Percentiles rank a stretch among this genome's conserved stretches.
Conservation (phyloP, 2,329 filamentous ascomycete species). For the Paracorniculantispora psalliotae region DNA sequence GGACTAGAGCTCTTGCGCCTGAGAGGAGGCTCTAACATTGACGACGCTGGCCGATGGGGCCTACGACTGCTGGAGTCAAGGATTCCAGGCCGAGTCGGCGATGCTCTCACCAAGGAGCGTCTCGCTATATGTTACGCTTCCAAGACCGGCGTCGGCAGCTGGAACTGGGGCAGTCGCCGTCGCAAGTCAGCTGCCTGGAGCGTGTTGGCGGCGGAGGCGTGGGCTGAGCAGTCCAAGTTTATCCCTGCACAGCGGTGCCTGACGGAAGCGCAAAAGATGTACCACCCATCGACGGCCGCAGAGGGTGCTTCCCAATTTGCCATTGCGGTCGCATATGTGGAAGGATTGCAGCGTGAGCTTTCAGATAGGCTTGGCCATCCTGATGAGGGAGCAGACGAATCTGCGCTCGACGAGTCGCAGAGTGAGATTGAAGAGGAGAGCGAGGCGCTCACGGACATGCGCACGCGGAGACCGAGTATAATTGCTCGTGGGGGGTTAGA, state of each 20-base stretch:
- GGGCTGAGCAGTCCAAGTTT: constrained; percentile 72
- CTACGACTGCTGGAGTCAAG: constrained; percentile 73
- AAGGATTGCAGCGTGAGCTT: constrained; percentile 45
- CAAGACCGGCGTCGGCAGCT: constrained; percentile 61
- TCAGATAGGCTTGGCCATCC: constrained; percentile 40
- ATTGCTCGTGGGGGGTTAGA: constrained; percentile 43
- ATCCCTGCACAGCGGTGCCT: constrained; percentile 75
- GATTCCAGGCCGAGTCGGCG: constrained; percentile 68
- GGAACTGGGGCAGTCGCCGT: constrained; percentile 64
- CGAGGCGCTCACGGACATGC: constrained; percentile 45
- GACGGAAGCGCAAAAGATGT: constrained; percentile 58
- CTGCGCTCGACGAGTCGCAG: constrained; percentile 30
- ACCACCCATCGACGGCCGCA: constrained; percentile 44
- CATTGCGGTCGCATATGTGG: constrained; percentile 47
- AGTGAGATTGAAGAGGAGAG: constrained; percentile 44
- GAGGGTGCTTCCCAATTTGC: constrained; percentile 49
- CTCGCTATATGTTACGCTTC: constrained; percentile 79
- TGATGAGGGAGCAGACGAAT: constrained; percentile 22
- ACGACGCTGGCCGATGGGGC: constrained; percentile 84
- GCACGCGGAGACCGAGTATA: constrained; percentile 48
- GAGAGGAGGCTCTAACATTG: constrained; percentile 72
- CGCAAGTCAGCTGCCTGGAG: constrained; percentile 90
- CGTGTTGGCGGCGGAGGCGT: constrained; percentile 75
- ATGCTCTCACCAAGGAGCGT: constrained; percentile 80
- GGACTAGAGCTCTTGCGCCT: constrained; percentile 78